Base-by-base conservation (phyloP, 2,329 filamentous ascomycete genomes). In the Pyrenophora teres region DNA sequence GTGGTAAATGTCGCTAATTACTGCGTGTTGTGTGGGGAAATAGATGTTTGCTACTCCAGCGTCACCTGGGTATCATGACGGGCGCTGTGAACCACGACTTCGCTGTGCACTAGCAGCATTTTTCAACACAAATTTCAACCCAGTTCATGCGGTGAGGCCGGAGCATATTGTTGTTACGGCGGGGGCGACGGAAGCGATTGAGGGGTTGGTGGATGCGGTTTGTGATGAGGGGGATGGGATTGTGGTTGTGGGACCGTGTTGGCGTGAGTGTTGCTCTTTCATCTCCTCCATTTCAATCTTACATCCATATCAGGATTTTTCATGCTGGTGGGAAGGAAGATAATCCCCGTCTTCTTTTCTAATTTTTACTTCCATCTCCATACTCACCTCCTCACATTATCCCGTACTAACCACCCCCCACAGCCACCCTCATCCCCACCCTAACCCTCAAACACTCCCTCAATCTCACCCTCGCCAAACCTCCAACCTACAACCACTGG, bases 171-270 rank as follows among this genome's bases (percentile, higher is more conserved):
- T 67, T 2, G 40, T 68, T 30, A 68, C 67, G 12, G 64, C 66
- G 0, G 67, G 68, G 9, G 63, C 62, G 2, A 60, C 55, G 13
- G 66, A 68, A 44, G 65, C 64, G 1, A 54, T 71, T 15, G 67
- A 69, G 23, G 64, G 49, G 15, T 31, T 68, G 8, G 56, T 71
- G 18, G 57, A 70, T 25, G 53, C 64, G 6, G 54, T 71, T 2
- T 71, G 68, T 43, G 66, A 70, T 23, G 65, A 68, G 38, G 68
- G 66, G 7, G 68, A 71, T 36, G 64, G 63, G 31, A 57, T 71
- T 13, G 57, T 71, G n/a, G 54, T 69, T 5, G 67, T 67, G 6
- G 68, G 68, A 1, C 68, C 68, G 13, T 62, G 61, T 40, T 71
- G 68, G 67, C 52, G 67, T 70, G 59, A 52, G 65, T 38, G 7